Base-by-base conservation (phyloP, 2,329 filamentous ascomycete genomes). In the Sarocladium kiliense region DNA sequence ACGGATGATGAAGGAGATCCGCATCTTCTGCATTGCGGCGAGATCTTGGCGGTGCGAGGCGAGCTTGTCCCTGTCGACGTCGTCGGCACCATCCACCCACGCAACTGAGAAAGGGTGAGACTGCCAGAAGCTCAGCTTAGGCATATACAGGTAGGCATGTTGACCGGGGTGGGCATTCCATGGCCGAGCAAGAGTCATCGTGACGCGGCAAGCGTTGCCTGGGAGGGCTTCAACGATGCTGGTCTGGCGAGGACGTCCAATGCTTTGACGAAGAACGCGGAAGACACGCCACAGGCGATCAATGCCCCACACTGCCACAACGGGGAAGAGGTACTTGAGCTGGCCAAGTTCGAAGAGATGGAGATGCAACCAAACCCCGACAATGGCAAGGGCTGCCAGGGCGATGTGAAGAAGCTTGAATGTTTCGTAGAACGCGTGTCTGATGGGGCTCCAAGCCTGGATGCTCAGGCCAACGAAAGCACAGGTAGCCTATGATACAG, bases 51-150 rank as follows among this genome's bases (percentile, higher is more conserved):
- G 75, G 60, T 76, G 79, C 71, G 81, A 79, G n/a, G 79, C 78
- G 37, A 85, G 71, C 68, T 80, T 82, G 59, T 85, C 81, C 11
- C 70, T 66, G 53, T 71, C 72, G 12, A 74, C 62, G 51, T 75
- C 70, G 57, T 81, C 78, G 41, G 75, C 77, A 58, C 89, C 86
- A 57, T 90, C 85, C 60, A 83, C 86, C 88, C 88, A 93, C 34
- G 87, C 86, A 42, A 91, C 77, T 2, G 87, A 89, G 74, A 92
- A 92, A 1, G 88, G 88, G 65, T 93, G 88, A 47, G 86, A 90
- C 62, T 88, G 87, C 80, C 82, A 86, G 58, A 85, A 77, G 59
- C 86, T 86, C 63, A 92, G 75, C 4, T 78, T 75, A 7, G 89
- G 89, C 71, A 93, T 80, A 72, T 91, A 91, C 19, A 93, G 72